phyloP scores from a whole-genome alignment of 163 green algal genomes.

The Scenedesmus sp. region DNA sequence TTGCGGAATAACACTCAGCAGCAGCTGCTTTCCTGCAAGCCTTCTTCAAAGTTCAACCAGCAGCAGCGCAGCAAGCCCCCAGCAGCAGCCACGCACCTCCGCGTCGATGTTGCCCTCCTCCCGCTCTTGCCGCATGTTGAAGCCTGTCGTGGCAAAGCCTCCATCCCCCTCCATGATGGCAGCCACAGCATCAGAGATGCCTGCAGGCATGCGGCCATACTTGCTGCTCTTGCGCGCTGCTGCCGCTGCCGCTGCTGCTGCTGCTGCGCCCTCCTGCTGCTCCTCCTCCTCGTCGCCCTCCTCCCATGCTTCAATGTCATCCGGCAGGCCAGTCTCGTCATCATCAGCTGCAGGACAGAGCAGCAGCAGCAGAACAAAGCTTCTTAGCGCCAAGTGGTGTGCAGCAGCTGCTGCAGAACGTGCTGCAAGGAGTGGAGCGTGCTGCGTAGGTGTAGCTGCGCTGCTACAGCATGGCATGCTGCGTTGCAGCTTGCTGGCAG shows the following conservation, averaged over 20 bases:
- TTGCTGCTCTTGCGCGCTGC: background rate
- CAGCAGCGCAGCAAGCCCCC: background rate
- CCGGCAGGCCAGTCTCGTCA: slow-evolving; percentile 64
- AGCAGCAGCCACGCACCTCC: slow-evolving; percentile 10
- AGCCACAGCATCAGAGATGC: slow-evolving; percentile 10
- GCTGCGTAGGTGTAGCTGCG: too few relatives aligned
- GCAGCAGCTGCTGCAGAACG: too few relatives aligned
- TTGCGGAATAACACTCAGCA: too few relatives aligned
- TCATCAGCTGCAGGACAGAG: slow-evolving; percentile 15
- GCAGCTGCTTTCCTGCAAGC: too few relatives aligned
- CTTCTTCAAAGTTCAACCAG: too few relatives aligned
- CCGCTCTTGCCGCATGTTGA: slow-evolving; percentile 76
- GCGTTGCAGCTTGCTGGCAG: background rate
- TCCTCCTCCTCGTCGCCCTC: slow-evolving; percentile 61
- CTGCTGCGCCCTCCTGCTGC: background rate
- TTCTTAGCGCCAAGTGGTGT: too few relatives aligned
- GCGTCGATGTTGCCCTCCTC: slow-evolving; percentile 83
- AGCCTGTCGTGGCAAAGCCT: slow-evolving; percentile 58
- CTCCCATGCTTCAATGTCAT: slow-evolving; percentile 68
- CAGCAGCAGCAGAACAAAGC: background rate
- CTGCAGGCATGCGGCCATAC: background rate
- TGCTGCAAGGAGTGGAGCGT: too few relatives aligned
- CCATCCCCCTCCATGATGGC: slow-evolving; percentile 63
- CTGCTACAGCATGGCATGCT: too few relatives aligned
- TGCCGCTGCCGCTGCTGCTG: slow-evolving; percentile 6